Evolutionary conservation across 805 yeast species (phyloP).

Genomic region (Ogataea neopini): DNA sequence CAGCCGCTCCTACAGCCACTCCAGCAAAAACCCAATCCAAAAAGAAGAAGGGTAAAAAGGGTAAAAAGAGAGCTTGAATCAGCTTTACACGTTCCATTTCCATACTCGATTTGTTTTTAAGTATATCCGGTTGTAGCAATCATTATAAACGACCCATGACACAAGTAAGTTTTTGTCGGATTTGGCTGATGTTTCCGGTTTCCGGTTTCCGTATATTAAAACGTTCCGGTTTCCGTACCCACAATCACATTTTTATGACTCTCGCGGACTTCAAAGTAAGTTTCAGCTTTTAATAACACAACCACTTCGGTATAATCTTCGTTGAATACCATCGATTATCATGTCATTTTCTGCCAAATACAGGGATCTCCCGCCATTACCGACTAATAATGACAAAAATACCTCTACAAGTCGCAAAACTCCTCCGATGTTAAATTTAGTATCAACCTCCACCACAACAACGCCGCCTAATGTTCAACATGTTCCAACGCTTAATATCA

Average conservation of each 20-base stretch:
- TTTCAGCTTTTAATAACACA: background rate
- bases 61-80: conserved; percentile 11
- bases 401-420: conserved; percentile 14
- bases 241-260: too few relatives aligned
- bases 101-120: background rate
- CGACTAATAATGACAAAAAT: conserved; percentile 2
- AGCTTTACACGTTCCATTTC: conserved; percentile 1
- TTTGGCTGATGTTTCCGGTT: background rate
- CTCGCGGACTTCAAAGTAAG: background rate
- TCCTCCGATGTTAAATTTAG: conserved; percentile 10
- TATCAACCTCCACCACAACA: background rate
- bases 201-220: too few relatives aligned
- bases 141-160: background rate
- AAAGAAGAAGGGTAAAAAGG: conserved; percentile 6
- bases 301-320: background rate
- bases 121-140: background rate
- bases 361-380: conserved; percentile 25
- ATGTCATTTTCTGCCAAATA: conserved; percentile 14
- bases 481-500: conserved; percentile 7
- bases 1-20: background rate
- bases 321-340: too few relatives aligned
- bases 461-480: background rate
- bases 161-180: too few relatives aligned
- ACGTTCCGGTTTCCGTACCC: too few relatives aligned
- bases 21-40: background rate